Evolutionary conservation across 306 rosid genomes (phyloP), one percentile per base, ranked within the genome.

Genomic region (Senna siamea): DNA sequence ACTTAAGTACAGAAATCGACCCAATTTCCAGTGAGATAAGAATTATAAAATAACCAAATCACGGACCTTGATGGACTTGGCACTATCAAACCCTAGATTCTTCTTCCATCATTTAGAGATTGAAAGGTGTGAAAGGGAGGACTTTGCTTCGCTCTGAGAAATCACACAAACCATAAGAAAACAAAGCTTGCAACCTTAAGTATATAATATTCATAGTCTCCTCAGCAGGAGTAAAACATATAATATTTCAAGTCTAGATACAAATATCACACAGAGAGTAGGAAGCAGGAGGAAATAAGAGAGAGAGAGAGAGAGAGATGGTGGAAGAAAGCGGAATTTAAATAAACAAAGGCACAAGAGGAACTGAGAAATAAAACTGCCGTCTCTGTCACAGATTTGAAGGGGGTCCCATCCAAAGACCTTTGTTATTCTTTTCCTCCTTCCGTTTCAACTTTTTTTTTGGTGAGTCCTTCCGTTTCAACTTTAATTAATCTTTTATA

Each of bases 31-130:
- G 80, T 20, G 2, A 22, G 40, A 67, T 28, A 12, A 44, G 2
- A 46, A 50, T 4, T 20, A 43, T 23, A n/a, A 47, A 77, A 81
- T 70, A 84, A 83, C 83, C 87, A 83, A 85, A 78, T 79, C 65
- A 80, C 80, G 69, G 80, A 88, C 92, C 92, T 88, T 69, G 89
- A 86, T 85, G 86, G 84, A 80, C 59, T 79, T 77, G 82, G 74
- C 78, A 84, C 81, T 74, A 85, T 67, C 81, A 93, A 88, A 85
- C 96, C 97, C 98, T 92, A 95, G 93, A 90, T 88, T 95, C 87
- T 82, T 77, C 76, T 81, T 80, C 89, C 87, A 83, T 80, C 77
- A 70, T 62, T 86, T 75, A 67, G 88, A 85, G 84, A 85, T 80
- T 82, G 93, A 70, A 77, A 82, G 90, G 92, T 86, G 96, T 79